These are phyloP conservation scores for Ceratocystis albifundus DNA, from an alignment of 2,329 filamentous ascomycete genomes.

Conservation along the genomic window DNA sequence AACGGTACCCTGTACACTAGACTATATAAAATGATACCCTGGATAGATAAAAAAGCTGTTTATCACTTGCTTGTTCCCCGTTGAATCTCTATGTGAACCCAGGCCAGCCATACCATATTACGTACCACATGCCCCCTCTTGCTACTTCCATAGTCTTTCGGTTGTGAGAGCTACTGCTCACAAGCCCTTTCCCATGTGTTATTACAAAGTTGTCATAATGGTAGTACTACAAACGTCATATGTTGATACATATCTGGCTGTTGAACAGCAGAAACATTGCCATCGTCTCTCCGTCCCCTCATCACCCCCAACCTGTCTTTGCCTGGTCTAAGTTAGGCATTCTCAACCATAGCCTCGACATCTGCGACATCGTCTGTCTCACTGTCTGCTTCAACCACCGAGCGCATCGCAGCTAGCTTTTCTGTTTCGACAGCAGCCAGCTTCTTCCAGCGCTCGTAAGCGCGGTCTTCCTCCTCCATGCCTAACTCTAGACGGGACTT, in stretches of 20 bases:
- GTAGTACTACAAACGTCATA: slow-evolving; percentile 7
- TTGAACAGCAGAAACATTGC: not conserved
- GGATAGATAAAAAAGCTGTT: not conserved
- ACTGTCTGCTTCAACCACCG: slow-evolving; percentile 28
- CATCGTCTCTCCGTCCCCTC: not conserved
- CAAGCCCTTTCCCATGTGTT: not conserved
- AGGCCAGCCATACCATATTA: too few relatives aligned
- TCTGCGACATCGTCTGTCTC: slow-evolving; percentile 5
- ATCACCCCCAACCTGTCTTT: not conserved
- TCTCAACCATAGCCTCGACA: slow-evolving; percentile 10
- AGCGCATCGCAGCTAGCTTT: slow-evolving; percentile 33
- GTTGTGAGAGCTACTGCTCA: not conserved
- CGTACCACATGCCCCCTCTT: too few relatives aligned
- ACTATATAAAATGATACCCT: slow-evolving; percentile 1
- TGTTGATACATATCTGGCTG: slow-evolving; percentile 13
- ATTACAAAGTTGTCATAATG: slow-evolving; percentile 10
- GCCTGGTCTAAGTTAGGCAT: not conserved
- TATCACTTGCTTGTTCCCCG: not conserved
- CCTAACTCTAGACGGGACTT: slow-evolving; percentile 62
- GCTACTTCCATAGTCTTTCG: too few relatives aligned
- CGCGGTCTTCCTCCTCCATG: slow-evolving; percentile 67
- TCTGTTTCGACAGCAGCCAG: slow-evolving; percentile 52
- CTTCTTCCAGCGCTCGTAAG: slow-evolving; percentile 72
- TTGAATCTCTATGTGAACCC: too few relatives aligned
- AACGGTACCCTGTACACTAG: not conserved